These are phyloP conservation scores for Colletotrichum australisinense DNA, from an alignment of 2,329 filamentous ascomycete genomes.

Conservation along the genomic window DNA sequence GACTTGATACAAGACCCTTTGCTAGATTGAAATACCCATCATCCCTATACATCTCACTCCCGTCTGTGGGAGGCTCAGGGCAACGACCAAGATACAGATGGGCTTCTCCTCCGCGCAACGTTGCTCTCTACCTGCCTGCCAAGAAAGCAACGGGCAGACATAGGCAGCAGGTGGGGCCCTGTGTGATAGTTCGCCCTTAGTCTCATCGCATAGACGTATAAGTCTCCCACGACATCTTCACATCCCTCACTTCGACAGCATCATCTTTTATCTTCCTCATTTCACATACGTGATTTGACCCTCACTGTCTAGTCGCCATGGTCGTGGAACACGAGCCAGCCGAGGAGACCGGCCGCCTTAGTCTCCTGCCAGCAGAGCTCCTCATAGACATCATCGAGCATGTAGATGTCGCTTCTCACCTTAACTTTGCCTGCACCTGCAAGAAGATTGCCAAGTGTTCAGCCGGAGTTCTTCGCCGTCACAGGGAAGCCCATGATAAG, in stretches of 20 bases:
- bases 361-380: constrained; percentile 8
- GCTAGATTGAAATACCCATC: too few species aligned
- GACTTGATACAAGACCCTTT: too few species aligned
- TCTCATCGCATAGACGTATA: neutral
- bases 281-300: neutral
- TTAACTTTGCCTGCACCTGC: constrained; percentile 7
- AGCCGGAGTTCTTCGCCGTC: neutral
- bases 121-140: neutral
- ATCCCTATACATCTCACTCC: neutral
- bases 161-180: neutral
- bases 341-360: neutral
- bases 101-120: neutral
- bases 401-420: neutral
- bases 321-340: neutral
- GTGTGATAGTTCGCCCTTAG: neutral
- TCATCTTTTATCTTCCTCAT: neutral
- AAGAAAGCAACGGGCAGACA: neutral
- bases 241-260: neutral
- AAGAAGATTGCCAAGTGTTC: neutral
- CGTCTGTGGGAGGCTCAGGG: too few species aligned
- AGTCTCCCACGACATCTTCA: neutral
- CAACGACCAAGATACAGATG: too few species aligned
- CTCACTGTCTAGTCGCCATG: neutral
- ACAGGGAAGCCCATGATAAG: constrained; percentile 2
- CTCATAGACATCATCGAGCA: constrained; percentile 15